Evolutionary conservation across 768 basidiomycete species (phyloP).

Genomic region (Boletus subcaerulescens): DNA sequence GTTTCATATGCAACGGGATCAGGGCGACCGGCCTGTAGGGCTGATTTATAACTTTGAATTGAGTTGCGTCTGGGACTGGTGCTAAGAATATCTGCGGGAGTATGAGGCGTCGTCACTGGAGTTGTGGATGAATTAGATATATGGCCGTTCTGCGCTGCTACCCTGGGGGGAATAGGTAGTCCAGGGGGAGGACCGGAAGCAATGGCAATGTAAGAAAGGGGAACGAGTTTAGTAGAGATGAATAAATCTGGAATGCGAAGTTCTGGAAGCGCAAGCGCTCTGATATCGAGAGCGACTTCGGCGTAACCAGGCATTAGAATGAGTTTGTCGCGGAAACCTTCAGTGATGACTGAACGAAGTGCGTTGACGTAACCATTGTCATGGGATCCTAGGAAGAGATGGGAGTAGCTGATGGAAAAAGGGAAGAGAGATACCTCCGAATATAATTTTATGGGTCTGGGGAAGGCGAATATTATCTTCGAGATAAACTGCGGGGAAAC

Average conservation of each 20-base stretch:
- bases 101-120: slow-evolving; percentile 4
- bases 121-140: slow-evolving; percentile 11
- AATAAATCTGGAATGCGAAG: slow-evolving; percentile 59
- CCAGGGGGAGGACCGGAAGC: slow-evolving; percentile 26
- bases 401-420: background rate
- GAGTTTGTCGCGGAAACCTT: slow-evolving; percentile 62
- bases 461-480: slow-evolving; percentile 46
- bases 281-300: slow-evolving; percentile 58
- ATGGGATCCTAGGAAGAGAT: slow-evolving; percentile 52
- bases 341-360: slow-evolving; percentile 61
- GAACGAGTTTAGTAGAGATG: slow-evolving; percentile 50
- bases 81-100: slow-evolving; percentile 12
- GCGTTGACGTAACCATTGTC: slow-evolving; percentile 69
- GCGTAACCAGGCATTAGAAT: slow-evolving; percentile 61
- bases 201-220: slow-evolving; percentile 26
- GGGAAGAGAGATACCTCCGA: slow-evolving; percentile 49
- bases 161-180: slow-evolving; percentile 17
- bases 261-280: slow-evolving; percentile 52
- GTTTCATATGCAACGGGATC: slow-evolving; percentile 40
- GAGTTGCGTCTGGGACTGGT: slow-evolving; percentile 19
- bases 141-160: slow-evolving; percentile 3
- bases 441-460: slow-evolving; percentile 64
- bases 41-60: slow-evolving; percentile 44
- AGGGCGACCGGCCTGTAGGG: slow-evolving; percentile 23
- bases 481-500: slow-evolving; percentile 34